A percentile compares a stretch with the other conserved stretches of the same genome.
Conservation (phyloP, 1,284 basidiomycete species). For the Ganoderma multipileum region DNA sequence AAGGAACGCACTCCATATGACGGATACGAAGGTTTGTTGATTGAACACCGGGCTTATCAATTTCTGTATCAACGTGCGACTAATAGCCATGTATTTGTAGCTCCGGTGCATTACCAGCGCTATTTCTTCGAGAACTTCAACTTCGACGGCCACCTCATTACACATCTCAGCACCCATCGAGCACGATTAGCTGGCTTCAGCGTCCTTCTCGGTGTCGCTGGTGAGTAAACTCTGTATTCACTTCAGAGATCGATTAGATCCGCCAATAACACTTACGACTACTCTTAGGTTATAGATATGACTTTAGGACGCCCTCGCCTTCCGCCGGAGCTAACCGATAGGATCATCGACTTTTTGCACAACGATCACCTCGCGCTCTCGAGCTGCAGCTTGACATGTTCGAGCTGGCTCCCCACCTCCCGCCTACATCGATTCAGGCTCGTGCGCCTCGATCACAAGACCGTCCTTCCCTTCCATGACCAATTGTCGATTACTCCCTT, state of each 20-base stretch:
- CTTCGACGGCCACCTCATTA: background rate
- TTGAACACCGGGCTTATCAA: background rate
- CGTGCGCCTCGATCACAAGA: conserved; percentile 1
- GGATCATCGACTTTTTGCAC: conserved; percentile 1
- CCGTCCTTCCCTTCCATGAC: background rate
- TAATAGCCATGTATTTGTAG: background rate
- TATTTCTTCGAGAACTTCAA: background rate
- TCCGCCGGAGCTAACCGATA: background rate
- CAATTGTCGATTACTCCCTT: background rate
- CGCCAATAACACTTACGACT: background rate
- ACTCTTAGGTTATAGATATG: background rate
- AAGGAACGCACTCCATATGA: background rate
- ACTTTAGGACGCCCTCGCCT: background rate
- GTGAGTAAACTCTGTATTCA: background rate
- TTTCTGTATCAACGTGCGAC: background rate
- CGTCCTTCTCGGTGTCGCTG: background rate
- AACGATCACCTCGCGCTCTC: background rate
- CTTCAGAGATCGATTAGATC: background rate
- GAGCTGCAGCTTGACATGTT: background rate
- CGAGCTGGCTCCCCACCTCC: conserved; percentile 1
- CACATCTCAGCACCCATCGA: background rate
- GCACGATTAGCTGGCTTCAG: background rate
- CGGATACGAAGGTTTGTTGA: background rate
- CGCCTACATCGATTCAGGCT: background rate
- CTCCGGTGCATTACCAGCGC: background rate